These are phyloP conservation scores for Crinitomyces ghanaensis DNA, from an alignment of 805 yeast genomes.

Conservation along the genomic window DNA sequence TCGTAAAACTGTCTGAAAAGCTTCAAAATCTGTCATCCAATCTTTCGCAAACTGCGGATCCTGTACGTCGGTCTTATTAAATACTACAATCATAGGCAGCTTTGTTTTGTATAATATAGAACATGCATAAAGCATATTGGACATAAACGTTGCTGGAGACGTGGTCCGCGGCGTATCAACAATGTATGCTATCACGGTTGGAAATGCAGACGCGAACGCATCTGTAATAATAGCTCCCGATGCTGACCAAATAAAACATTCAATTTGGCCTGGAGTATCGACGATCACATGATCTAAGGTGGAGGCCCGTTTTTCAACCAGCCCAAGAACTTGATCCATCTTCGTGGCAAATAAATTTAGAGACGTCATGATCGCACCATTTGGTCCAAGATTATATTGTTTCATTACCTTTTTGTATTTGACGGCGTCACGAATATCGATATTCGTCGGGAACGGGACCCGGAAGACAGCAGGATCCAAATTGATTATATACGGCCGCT, in stretches of 20 bases:
- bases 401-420: conserved; percentile 96
- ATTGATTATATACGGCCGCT: conserved; percentile 84
- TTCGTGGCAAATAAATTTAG: conserved; percentile 86
- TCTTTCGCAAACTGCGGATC: conserved; percentile 81
- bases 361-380: conserved; percentile 96
- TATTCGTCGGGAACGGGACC: conserved; percentile 88
- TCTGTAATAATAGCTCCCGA: conserved; percentile 95
- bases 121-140: conserved; percentile 97
- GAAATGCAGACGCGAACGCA: conserved; percentile 90
- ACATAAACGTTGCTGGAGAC: conserved; percentile 93
- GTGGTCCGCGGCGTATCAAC: conserved; percentile 94
- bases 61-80: conserved; percentile 86
- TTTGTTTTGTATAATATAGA: conserved; percentile 92
- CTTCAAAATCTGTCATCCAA: conserved; percentile 96
- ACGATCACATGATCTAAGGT: conserved; percentile 57
- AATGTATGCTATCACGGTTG: conserved; percentile 90
- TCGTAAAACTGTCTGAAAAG: conserved; percentile 69
- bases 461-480: conserved; percentile 93
- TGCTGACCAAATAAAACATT: conserved; percentile 97
- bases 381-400: conserved; percentile 86
- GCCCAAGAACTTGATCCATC: conserved; percentile 83
- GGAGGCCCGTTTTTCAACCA: conserved; percentile 68
- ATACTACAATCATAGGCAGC: conserved; percentile 91
- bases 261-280: conserved; percentile 98
- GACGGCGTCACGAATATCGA: conserved; percentile 92